Percentiles rank a stretch among this genome's conserved stretches.
These are phyloP conservation scores for Phytophthora syringae DNA, from an alignment of 352 stramenopile genomes.

Conservation along the genomic window DNA sequence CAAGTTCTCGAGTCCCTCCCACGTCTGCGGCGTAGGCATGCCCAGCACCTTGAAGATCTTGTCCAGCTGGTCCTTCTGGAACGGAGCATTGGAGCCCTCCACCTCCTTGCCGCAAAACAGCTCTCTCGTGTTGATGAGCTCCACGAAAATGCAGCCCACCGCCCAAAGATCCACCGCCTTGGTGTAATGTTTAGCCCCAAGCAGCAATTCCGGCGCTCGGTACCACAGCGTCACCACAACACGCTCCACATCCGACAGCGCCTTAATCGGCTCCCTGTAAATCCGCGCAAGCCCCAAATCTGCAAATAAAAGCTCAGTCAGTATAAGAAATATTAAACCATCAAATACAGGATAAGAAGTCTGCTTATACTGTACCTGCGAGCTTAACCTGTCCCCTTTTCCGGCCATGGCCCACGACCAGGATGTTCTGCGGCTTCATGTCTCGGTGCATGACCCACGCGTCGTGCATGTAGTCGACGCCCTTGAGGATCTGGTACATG, in stretches of 20 bases:
- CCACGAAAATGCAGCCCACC: slow-evolving; percentile 96
- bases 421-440: slow-evolving; percentile 94
- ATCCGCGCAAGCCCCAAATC: slow-evolving; percentile 89
- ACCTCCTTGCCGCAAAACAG: slow-evolving; percentile 91
- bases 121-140: slow-evolving; percentile 90
- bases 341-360: not conserved
- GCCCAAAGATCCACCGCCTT: slow-evolving; percentile 97
- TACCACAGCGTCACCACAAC: slow-evolving; percentile 98
- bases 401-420: slow-evolving; percentile 89
- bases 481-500: slow-evolving; percentile 93
- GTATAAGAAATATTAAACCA: not conserved
- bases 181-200: slow-evolving; percentile 94
- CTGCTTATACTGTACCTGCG: slow-evolving; percentile 43
- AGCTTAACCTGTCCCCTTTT: slow-evolving; percentile 89
- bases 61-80: slow-evolving; percentile 91
- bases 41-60: slow-evolving; percentile 93
- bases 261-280: slow-evolving; percentile 91
- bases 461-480: slow-evolving; percentile 94
- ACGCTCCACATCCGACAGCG: slow-evolving; percentile 86
- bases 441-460: slow-evolving; percentile 94
- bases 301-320: slow-evolving; percentile 14
- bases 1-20: slow-evolving; percentile 84
- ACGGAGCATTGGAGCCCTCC: slow-evolving; percentile 86
- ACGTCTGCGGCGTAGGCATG: slow-evolving; percentile 84
- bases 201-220: slow-evolving; percentile 93